Conservation (phyloP, 768 basidiomycete genomes). For the Phylloporus scabripes region DNA sequence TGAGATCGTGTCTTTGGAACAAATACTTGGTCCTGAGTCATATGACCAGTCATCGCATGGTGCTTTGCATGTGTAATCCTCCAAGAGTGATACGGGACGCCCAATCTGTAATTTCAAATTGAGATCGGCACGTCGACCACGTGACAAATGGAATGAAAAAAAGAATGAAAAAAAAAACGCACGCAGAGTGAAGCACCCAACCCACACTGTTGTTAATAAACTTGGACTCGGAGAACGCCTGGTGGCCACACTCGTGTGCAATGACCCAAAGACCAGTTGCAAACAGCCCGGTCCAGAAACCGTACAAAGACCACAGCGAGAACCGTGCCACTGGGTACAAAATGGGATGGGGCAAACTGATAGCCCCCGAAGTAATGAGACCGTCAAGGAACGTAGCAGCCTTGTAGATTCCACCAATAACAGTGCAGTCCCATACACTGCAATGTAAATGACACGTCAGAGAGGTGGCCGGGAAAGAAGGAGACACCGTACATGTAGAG, state of each 20-base stretch:
- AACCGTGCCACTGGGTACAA: constrained; percentile 60
- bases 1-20: constrained; percentile 86
- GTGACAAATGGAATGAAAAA: constrained; percentile 7
- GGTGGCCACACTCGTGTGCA: constrained; percentile 94
- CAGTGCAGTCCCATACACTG: constrained; percentile 70
- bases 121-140: constrained; percentile 13
- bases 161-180: constrained; percentile 25
- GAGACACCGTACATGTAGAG: constrained; percentile 59
- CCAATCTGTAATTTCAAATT: constrained; percentile 49
- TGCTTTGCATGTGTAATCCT: constrained; percentile 91
- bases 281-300: constrained; percentile 78
- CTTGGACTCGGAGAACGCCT: constrained; percentile 93
- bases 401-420: constrained; percentile 67
- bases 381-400: constrained; percentile 58
- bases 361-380: constrained; percentile 48
- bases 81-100: constrained; percentile 98
- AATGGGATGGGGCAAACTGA: constrained; percentile 54
- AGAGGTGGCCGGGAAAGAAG: background rate
- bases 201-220: constrained; percentile 88
- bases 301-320: constrained; percentile 74
- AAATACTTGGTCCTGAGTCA: constrained; percentile 94
- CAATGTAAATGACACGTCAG: constrained; percentile 10
- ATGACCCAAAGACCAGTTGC: constrained; percentile 93
- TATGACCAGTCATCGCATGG: constrained; percentile 90
- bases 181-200: constrained; percentile 89